Evolutionary conservation across 306 rosid species (phyloP), one percentile per base, ranked within the genome.

Genomic region (peach (Prunus persica)): DNA sequence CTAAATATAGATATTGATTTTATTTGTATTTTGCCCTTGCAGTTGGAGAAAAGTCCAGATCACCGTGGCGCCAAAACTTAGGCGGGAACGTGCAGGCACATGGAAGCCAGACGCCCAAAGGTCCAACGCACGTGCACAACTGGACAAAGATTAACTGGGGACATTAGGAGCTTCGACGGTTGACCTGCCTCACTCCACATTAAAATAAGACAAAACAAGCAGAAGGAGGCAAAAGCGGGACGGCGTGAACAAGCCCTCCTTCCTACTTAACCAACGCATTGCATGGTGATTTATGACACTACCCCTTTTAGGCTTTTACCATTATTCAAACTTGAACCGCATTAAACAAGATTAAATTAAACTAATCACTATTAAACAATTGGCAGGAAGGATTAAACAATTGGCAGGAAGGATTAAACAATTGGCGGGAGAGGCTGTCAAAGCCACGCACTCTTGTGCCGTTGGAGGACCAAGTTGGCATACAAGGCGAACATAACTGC

Each of bases 231-330:
- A 28, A 30, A 30, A 4, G 22, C 27, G 24, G 24, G 6, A 72
- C 80, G 81, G 81, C 87, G 67, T 80, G 87, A 77, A 73, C 49
- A 11, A 77, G 79, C 84, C 84, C 69, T 52, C n/a, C 12, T 13
- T 57, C 3, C 43, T 38, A 41, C 66, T 15, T 15, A 22, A 30
- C 54, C 41, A 1, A 57, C 66, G 54, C 54, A n/a, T 38, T 72
- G 14, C 65, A 38, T 20, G 76, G 65, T 22, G 15, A 22, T 24
- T 58, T 58, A 14, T 52, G 58, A 52, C 16, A 2, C 1, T 18
- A 5, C 5, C 11, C 58, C 16, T 24, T 22, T 24, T 58, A 55
- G 24, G 11, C n/a, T 45, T 65, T 65, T 38, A 1, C 20, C 0
- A 47, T 54, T 27, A n/a, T 65, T 24, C 57, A 43, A 72, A 63